phyloP scores from a whole-genome alignment of 306 rosid species.

The Prunus campanulata region DNA sequence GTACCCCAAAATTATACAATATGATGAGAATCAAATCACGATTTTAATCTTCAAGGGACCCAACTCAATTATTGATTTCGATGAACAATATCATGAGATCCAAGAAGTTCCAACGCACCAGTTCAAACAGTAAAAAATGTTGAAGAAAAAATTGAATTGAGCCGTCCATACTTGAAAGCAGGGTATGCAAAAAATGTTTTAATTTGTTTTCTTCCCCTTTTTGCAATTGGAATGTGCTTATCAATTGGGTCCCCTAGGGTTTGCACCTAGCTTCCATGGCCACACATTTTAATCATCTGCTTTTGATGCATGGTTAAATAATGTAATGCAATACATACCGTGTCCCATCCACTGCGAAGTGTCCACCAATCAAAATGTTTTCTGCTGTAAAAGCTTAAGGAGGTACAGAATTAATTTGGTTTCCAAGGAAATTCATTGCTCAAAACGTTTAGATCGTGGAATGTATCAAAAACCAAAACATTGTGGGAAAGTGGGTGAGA shows the following conservation, averaged over 20 bases:
- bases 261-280: conserved; percentile 1
- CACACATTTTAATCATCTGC: background rate
- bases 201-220: background rate
- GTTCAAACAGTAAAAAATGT: too few relatives aligned
- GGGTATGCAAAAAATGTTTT: background rate
- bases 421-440: background rate
- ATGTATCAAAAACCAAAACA: background rate
- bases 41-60: background rate
- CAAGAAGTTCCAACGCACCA: background rate
- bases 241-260: background rate
- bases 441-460: background rate
- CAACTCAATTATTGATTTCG: background rate
- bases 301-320: background rate
- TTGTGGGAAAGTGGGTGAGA: background rate
- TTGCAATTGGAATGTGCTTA: background rate
- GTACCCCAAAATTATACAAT: background rate
- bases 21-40: background rate
- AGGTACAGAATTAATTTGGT: background rate
- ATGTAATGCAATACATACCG: background rate
- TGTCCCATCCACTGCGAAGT: background rate
- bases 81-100: background rate
- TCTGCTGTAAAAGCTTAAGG: background rate
- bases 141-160: background rate
- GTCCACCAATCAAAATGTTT: background rate
- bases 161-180: background rate